Evolutionary conservation across 2,329 filamentous ascomycete species (phyloP).

Genomic region (Scedosporium aurantiacum): DNA sequence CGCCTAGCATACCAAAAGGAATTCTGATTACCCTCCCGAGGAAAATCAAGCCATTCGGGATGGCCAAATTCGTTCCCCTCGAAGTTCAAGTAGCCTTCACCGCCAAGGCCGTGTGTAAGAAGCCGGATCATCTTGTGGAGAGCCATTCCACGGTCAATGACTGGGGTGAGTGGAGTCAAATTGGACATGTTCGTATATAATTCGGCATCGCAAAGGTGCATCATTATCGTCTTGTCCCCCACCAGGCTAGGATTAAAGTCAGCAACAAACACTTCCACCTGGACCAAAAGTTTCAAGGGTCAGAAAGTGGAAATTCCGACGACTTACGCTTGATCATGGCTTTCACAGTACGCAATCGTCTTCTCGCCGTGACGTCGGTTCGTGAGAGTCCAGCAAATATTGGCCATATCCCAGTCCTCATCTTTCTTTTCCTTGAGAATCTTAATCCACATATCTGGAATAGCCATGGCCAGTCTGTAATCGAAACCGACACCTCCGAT

Average conservation of each 20-base stretch:
- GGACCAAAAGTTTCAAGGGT: neutral
- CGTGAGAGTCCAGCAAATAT: conserved; percentile 75
- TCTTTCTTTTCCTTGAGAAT: conserved; percentile 89
- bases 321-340: conserved; percentile 90
- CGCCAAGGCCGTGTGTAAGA: conserved; percentile 80
- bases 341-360: conserved; percentile 95
- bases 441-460: conserved; percentile 99
- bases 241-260: conserved; percentile 53
- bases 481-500: conserved; percentile 93
- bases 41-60: conserved; percentile 98
- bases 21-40: conserved; percentile 82
- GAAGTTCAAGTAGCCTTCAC: conserved; percentile 96
- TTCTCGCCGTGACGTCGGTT: conserved; percentile 94
- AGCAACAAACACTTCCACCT: conserved; percentile 9
- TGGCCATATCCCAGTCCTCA: conserved; percentile 81
- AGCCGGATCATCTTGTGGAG: conserved; percentile 97
- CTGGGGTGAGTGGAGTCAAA: conserved; percentile 69
- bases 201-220: conserved; percentile 95
- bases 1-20: conserved; percentile 91
- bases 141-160: conserved; percentile 82
- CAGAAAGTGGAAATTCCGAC: conserved; percentile 8
- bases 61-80: conserved; percentile 98
- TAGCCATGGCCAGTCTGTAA: conserved; percentile 93
- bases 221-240: conserved; percentile 92
- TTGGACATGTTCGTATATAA: conserved; percentile 97